A percentile compares a stretch with the other conserved stretches of the same genome.
These are phyloP conservation scores for Oehlia diaphana DNA, from an alignment of 192 early-diverging fungal genomes.

Conservation along the genomic window DNA sequence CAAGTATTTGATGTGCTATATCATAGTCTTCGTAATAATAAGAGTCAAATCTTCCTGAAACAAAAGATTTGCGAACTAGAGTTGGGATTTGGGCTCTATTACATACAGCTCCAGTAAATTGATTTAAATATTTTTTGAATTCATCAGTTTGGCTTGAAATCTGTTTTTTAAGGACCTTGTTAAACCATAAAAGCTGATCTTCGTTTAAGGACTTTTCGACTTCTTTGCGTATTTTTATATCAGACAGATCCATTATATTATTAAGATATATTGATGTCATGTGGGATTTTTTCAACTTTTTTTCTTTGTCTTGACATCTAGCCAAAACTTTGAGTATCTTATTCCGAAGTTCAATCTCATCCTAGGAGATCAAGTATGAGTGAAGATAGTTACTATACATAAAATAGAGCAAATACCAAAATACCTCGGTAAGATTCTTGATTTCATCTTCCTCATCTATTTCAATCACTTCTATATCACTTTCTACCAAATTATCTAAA, in stretches of 20 bases:
- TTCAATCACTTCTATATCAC: no score
- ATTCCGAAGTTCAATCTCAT: slow-evolving; percentile 8
- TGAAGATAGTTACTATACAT: no score
- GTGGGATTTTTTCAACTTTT: neutral
- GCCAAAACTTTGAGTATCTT: slow-evolving; percentile 5
- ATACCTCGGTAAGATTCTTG: no score
- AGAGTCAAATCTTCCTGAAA: slow-evolving; percentile 19
- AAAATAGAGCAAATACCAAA: no score
- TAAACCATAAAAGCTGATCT: slow-evolving; percentile 10
- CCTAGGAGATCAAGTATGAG: neutral
- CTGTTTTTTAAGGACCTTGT: slow-evolving; percentile 11
- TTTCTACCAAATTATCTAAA: no score
- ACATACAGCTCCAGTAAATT: slow-evolving; percentile 17
- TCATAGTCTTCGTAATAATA: slow-evolving; percentile 19
- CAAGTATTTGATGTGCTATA: slow-evolving; percentile 16
- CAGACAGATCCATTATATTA: slow-evolving; percentile 17
- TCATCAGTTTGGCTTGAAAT: slow-evolving; percentile 4
- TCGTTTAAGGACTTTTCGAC: slow-evolving; percentile 12
- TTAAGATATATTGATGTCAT: slow-evolving; percentile 21
- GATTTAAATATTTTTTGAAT: slow-evolving; percentile 6
- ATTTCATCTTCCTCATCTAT: no score
- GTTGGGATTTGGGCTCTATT: slow-evolving; percentile 8
- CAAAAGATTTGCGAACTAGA: slow-evolving; percentile 27
- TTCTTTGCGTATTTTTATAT: neutral
- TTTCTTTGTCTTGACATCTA: slow-evolving; percentile 17